Evolutionary conservation across 371 early-diverging fungal species (phyloP).

Genomic region (Furculomyces boomerangus): DNA sequence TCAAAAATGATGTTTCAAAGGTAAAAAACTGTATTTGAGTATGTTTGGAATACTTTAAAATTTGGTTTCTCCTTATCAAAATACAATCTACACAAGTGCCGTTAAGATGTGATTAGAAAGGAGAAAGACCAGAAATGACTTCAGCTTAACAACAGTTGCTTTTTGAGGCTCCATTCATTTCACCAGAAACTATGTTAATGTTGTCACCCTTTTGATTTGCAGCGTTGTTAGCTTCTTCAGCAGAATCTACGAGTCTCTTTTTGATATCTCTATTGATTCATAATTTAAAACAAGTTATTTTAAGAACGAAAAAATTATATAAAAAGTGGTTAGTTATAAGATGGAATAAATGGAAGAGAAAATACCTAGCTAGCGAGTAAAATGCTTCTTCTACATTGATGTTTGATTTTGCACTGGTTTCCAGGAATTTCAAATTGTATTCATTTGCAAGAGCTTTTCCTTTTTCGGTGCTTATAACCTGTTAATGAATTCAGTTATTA

Average conservation of each 20-base stretch:
- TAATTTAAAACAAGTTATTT: neutral
- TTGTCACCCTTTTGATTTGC: constrained; percentile 4
- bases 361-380: constrained; percentile 82
- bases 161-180: constrained; percentile 8
- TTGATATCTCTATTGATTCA: constrained; percentile 33
- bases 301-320: neutral
- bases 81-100: too few relatives aligned
- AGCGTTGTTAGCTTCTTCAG: constrained; percentile 18
- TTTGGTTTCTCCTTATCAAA: too few relatives aligned
- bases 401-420: constrained; percentile 93
- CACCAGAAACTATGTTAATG: constrained; percentile 15
- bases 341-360: neutral
- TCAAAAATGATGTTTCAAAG: too few relatives aligned
- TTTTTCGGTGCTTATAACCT: constrained; percentile 53
- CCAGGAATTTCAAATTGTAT: constrained; percentile 77
- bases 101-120: neutral
- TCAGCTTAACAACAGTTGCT: constrained; percentile 14
- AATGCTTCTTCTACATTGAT: constrained; percentile 96
- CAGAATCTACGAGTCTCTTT: constrained; percentile 41
- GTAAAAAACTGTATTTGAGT: too few relatives aligned
- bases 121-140: neutral
- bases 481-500: neutral
- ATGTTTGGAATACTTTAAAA: too few relatives aligned
- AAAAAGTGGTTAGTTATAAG: neutral
- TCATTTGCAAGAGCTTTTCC: constrained; percentile 75